These are phyloP conservation scores for Madurella mycetomatis DNA, from an alignment of 2,329 filamentous ascomycete species.

Conservation along the genomic window DNA sequence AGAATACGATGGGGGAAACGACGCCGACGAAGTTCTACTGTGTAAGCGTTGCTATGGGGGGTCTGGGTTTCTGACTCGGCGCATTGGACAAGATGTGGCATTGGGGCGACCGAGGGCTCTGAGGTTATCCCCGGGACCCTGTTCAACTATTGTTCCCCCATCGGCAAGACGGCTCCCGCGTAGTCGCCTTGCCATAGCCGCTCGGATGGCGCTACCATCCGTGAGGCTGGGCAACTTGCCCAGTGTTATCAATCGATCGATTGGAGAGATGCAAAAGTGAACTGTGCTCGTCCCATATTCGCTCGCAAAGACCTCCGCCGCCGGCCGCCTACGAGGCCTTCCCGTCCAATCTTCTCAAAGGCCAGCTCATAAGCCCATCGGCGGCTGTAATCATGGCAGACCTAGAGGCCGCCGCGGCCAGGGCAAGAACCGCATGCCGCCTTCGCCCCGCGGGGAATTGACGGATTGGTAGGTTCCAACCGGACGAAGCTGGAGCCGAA, in stretches of 20 bases:
- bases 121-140: no score
- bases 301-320: not conserved
- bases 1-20: not conserved
- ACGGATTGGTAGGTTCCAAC: not conserved
- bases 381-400: constrained; percentile 3
- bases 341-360: constrained; percentile 3
- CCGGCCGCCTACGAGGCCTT: not conserved
- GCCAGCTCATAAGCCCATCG: not conserved
- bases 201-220: constrained; percentile 8
- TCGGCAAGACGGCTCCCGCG: no score
- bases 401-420: not conserved
- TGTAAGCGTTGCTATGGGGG: not conserved
- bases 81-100: no score
- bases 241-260: not conserved
- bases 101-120: no score
- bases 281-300: not conserved
- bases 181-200: not conserved
- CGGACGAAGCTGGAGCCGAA: constrained; percentile 33
- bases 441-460: not conserved
- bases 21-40: not conserved
- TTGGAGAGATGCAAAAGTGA: not conserved
- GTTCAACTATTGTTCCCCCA: no score
- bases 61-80: not conserved
- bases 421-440: not conserved
- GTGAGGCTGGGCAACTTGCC: not conserved